Conservation (phyloP, 139 green algal genomes). For the Tetraselmis striata region DNA sequence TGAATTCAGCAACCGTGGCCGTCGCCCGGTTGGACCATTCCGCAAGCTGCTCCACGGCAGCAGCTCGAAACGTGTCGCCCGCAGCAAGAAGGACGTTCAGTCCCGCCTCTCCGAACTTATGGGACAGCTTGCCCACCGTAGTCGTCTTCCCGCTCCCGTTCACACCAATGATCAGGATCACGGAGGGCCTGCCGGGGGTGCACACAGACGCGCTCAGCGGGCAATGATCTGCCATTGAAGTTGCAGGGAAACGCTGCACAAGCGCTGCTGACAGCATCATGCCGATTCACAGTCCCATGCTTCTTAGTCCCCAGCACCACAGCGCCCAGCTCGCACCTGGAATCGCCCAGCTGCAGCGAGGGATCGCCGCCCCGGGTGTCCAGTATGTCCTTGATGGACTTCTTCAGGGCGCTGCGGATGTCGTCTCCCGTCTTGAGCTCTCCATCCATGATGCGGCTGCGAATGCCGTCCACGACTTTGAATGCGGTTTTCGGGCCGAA, state of each 20-base stretch:
- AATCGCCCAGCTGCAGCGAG: conserved; percentile 27
- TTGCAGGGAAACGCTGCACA: too few species aligned
- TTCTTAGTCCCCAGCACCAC: too few species aligned
- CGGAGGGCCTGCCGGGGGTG: conserved; percentile 42
- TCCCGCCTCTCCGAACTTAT: conserved; percentile 59
- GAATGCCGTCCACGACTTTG: conserved; percentile 76
- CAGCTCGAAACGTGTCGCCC: conserved; percentile 95
- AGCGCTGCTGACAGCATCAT: too few species aligned
- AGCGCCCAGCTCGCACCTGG: background rate
- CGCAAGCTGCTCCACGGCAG: conserved; percentile 88
- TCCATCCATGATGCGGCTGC: conserved; percentile 58
- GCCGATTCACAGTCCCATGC: too few species aligned
- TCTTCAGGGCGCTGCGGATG: conserved; percentile 42
- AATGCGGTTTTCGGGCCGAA: conserved; percentile 85
- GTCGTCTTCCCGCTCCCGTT: conserved; percentile 98
- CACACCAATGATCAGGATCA: conserved; percentile 89
- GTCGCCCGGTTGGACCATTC: conserved; percentile 70
- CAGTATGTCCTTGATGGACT: conserved; percentile 25
- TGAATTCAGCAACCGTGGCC: background rate
- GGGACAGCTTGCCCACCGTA: conserved; percentile 88
- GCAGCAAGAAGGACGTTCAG: conserved; percentile 76
- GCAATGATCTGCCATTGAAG: too few species aligned
- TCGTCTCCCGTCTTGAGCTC: conserved; percentile 63
- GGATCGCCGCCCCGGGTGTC: conserved; percentile 16
- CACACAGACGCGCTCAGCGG: too few species aligned